Percentiles rank a stretch among this genome's conserved stretches.
Conservation (phyloP, 2,329 filamentous ascomycete species). For the Fusarium chuoi region DNA sequence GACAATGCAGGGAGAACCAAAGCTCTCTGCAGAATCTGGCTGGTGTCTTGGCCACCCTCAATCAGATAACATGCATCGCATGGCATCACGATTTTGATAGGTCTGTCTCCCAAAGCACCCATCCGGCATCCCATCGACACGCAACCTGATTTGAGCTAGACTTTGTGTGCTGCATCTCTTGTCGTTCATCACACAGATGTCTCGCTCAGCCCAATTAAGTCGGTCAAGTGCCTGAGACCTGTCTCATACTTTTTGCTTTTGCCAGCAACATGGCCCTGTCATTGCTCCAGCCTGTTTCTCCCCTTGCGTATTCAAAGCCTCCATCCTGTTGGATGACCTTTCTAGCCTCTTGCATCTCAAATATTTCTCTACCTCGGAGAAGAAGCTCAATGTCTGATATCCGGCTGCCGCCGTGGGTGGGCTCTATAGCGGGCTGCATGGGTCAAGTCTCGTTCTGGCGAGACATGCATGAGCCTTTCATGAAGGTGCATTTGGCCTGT, state of each 20-base stretch:
- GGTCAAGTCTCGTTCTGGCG: constrained; percentile 12
- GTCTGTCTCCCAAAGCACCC: not conserved
- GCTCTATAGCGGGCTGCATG: constrained; percentile 22
- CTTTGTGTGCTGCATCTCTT: not conserved
- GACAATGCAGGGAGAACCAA: constrained; percentile 9
- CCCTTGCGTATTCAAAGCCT: constrained; percentile 28
- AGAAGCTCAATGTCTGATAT: not conserved
- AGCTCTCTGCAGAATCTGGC: constrained; percentile 9
- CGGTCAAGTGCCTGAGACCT: constrained; percentile 29
- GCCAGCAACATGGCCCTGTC: not conserved
- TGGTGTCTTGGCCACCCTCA: not conserved
- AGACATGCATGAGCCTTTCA: constrained; percentile 36
- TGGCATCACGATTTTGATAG: not conserved
- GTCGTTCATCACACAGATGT: not conserved
- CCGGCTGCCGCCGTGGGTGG: constrained; percentile 4
- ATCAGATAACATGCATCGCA: not conserved
- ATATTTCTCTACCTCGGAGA: constrained; percentile 23
- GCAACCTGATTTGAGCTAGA: constrained; percentile 3
- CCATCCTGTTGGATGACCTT: not conserved
- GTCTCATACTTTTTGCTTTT: constrained; percentile 26
- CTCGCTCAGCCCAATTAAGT: constrained; percentile 24
- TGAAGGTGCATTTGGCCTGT: constrained; percentile 11
- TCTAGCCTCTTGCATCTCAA: not conserved
- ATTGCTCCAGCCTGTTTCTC: constrained; percentile 1
- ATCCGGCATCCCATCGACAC: not conserved